Evolutionary conservation across 176 grass and related monocot genomes (phyloP).

Genomic region (Oryza glaberrima): DNA sequence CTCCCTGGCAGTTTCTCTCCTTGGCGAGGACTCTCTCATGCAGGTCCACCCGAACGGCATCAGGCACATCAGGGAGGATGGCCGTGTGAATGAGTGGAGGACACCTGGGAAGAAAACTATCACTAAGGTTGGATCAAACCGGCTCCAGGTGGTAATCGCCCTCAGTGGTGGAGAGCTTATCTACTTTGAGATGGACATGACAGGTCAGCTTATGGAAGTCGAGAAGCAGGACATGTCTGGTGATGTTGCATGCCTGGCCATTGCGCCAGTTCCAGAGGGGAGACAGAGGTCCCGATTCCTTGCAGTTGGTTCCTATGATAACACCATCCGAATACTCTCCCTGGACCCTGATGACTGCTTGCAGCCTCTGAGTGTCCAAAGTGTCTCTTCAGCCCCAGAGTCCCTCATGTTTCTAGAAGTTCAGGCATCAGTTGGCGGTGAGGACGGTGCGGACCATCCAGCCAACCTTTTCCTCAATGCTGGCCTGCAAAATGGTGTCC

Average conservation of each 20-base stretch:
- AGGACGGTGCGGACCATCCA: constrained; percentile 95
- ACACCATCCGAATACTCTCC: constrained; percentile 91
- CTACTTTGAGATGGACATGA: constrained; percentile 99
- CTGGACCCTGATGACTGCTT: constrained; percentile 90
- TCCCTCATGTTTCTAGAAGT: constrained; percentile 94
- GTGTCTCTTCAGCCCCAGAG: constrained; percentile 87
- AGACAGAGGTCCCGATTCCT: constrained; percentile 92
- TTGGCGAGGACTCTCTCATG: constrained; percentile 98
- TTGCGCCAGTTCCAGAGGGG: constrained; percentile 92
- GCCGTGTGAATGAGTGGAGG: constrained; percentile 97
- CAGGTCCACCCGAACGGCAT: constrained; percentile 95
- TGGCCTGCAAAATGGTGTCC: constrained; percentile 95
- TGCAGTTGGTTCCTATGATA: constrained; percentile 93
- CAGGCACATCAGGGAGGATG: constrained; percentile 97
- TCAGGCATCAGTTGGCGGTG: constrained; percentile 81
- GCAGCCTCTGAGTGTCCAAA: constrained; percentile 88
- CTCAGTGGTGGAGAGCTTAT: constrained; percentile 97
- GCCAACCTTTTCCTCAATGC: constrained; percentile 96
- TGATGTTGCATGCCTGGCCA: constrained; percentile 91
- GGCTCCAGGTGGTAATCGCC: constrained; percentile 94
- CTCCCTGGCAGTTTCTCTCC: constrained; percentile 84
- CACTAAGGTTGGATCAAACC: constrained; percentile 89
- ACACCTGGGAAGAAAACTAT: constrained; percentile 98
- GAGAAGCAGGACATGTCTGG: constrained; percentile 99
- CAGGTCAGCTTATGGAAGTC: constrained; percentile 94